Base-by-base conservation (phyloP, 768 basidiomycete species). In the Austroboletus eburneus region DNA sequence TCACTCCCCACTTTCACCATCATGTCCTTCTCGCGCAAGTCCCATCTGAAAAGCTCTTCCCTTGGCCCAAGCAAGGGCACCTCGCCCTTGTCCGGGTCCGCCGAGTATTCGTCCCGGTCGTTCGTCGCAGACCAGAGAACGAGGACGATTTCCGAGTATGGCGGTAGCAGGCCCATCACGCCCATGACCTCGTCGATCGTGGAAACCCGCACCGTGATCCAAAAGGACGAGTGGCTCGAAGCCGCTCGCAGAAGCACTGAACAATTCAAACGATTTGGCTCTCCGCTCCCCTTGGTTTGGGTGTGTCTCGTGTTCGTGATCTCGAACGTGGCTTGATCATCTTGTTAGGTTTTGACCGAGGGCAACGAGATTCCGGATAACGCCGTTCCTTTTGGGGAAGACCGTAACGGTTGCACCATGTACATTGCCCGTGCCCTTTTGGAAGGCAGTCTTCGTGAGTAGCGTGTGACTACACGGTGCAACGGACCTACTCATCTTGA, bases 301-400 rank as follows among this genome's bases (percentile, higher is more conserved):
- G 30, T 32, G 14, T 32, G 30, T 3, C 30, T 32, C 13, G 14
- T 32, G 14, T 35, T 12, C 25, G 18, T 10, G 27, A 22, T 23
- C 33, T 23, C 14, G 22, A 33, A 12, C 32, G 7, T 13, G 5
- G 5, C 5, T 9, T 34, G 33, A 16, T 14, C 12, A 13, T n/a
- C 14, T 5, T 34, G 29, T 16, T n/a, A 66, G 64, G 55, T 66
- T 32, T 37, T 66, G 43, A 59, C 58, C 0, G 64, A 68, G 43
- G 61, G 58, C 4, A 66, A 45, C 34, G 38, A 49, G n/a, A 68
- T 66, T n/a, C 64, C 64, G 5, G 56, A 67, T 32, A 68, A 64
- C n/a, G 64, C 64, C 1, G 57, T 66, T 42, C 66, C 64, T 12
- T 66, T 66, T 21, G 62, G 63, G 13, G 57, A 66, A 50, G 64